Evolutionary conservation across 306 rosid genomes (phyloP).

Genomic region (Cucumis melo): DNA sequence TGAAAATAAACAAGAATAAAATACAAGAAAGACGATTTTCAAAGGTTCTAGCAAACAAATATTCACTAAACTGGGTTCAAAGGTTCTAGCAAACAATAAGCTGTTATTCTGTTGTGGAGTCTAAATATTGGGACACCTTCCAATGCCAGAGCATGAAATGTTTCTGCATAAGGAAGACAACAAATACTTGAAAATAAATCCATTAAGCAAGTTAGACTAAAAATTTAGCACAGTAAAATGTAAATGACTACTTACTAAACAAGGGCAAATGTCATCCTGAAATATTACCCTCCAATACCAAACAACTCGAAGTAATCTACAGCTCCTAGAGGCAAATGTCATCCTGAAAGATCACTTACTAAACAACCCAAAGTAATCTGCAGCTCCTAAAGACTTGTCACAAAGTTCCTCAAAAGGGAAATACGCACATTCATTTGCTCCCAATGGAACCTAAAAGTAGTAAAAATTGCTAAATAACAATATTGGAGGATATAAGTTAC

Average conservation of each 20-base stretch:
- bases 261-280: too few relatives aligned
- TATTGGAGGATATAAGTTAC: not conserved
- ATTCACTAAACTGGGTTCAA: too few relatives aligned
- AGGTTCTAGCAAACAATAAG: constrained; percentile 88
- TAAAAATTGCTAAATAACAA: constrained; percentile 1
- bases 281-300: too few relatives aligned
- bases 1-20: too few relatives aligned
- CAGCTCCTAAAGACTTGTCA: too few relatives aligned
- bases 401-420: too few relatives aligned
- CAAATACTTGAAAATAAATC: constrained; percentile 8
- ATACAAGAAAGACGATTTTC: too few relatives aligned
- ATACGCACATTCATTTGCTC: constrained; percentile 82
- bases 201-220: not conserved
- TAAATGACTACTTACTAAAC: constrained; percentile 47
- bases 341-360: too few relatives aligned
- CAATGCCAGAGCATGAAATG: constrained; percentile 68
- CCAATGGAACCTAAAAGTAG: constrained; percentile 50
- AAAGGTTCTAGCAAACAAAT: too few relatives aligned
- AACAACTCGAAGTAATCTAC: too few relatives aligned
- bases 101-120: constrained; percentile 68
- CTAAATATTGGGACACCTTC: constrained; percentile 84
- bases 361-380: too few relatives aligned
- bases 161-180: constrained; percentile 32
- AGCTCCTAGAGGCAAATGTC: too few relatives aligned
- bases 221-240: not conserved